Conservation (phyloP, 441 rosid genomes). For the Adansonia madagascariensis region DNA sequence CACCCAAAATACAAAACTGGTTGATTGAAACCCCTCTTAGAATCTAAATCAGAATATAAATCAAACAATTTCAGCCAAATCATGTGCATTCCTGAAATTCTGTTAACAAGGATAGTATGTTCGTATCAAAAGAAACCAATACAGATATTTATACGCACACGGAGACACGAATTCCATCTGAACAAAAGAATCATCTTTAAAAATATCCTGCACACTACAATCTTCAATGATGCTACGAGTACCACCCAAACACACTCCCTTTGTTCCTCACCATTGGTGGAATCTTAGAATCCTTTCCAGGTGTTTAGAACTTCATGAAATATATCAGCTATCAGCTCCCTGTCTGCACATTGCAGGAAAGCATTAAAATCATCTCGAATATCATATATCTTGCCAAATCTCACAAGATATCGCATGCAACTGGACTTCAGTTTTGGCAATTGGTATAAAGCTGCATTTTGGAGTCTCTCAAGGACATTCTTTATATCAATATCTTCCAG, state of each 20-base stretch:
- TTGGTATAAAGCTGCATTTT: constrained; percentile 65
- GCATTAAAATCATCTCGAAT: constrained; percentile 70
- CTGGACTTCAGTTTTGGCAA: constrained; percentile 68
- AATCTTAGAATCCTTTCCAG: constrained; percentile 87
- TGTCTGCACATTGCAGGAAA: constrained; percentile 74
- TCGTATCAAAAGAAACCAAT: constrained; percentile 33
- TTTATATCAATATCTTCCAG: constrained; percentile 77
- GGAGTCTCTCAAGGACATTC: constrained; percentile 87
- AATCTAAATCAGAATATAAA: constrained; percentile 17
- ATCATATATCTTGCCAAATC: constrained; percentile 86
- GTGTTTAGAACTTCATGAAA: constrained; percentile 76
- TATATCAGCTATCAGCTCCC: constrained; percentile 78
- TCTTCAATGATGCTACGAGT: constrained; percentile 24
- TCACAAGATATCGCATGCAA: constrained; percentile 88
- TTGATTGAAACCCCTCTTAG: not conserved
- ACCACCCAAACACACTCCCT: constrained; percentile 6
- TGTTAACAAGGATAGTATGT: not conserved
- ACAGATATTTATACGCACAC: constrained; percentile 43
- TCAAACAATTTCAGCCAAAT: constrained; percentile 27
- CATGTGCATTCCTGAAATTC: constrained; percentile 40
- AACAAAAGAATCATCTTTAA: constrained; percentile 49
- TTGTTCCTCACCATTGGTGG: not conserved
- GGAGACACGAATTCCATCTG: constrained; percentile 41
- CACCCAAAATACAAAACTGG: not conserved
- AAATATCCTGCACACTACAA: constrained; percentile 30